These are phyloP conservation scores for Fragilariopsis cylindrus DNA, from an alignment of 108 stramenopile species.

Conservation along the genomic window DNA sequence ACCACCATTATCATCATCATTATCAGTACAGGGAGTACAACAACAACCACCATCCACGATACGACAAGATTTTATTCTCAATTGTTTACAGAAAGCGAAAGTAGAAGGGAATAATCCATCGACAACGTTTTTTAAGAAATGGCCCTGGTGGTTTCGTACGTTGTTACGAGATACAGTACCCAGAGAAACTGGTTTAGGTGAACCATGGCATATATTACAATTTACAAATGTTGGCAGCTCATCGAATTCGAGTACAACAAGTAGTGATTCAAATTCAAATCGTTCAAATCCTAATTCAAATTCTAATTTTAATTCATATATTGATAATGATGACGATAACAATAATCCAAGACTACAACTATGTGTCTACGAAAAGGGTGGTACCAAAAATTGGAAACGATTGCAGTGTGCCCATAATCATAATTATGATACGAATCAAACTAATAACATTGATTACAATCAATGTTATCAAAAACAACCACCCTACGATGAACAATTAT, in stretches of 20 bases:
- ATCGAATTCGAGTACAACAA: not conserved
- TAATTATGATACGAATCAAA: not conserved
- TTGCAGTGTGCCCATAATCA: conserved; percentile 17
- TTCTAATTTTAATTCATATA: not conserved
- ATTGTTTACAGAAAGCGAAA: not conserved
- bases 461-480: not conserved
- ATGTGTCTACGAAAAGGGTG: conserved; percentile 53
- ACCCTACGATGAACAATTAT: not conserved
- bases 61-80: not conserved
- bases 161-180: conserved; percentile 40
- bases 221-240: conserved; percentile 15
- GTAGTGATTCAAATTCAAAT: not conserved
- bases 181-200: conserved; percentile 12
- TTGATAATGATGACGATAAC: too few relatives aligned
- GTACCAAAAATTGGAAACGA: conserved; percentile 34
- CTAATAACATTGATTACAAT: conserved; percentile 1
- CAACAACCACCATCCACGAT: not conserved
- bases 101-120: not conserved
- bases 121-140: not conserved
- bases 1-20: too few relatives aligned
- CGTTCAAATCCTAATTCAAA: not conserved
- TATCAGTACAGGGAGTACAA: too few relatives aligned
- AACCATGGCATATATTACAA: conserved; percentile 50
- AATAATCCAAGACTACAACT: conserved; percentile 35
- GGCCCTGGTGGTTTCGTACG: conserved; percentile 68